Evolutionary conservation across 2,329 filamentous ascomycete genomes (phyloP).

Genomic region (Daldinia sp.): DNA sequence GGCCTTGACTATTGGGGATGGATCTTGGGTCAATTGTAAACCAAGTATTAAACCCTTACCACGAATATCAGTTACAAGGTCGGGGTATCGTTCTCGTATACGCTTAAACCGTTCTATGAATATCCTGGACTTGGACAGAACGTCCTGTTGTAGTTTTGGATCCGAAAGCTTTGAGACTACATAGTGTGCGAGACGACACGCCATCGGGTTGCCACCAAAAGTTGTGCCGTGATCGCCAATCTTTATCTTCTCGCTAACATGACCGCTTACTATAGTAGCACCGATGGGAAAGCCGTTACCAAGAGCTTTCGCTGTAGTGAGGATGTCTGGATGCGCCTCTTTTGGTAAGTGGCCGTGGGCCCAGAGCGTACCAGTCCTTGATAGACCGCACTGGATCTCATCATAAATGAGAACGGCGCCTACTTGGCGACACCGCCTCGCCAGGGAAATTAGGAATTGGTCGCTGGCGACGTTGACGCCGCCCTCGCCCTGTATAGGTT

Average conservation of each 20-base stretch:
- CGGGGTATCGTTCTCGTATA: slow-evolving; percentile 64
- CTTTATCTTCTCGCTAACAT: slow-evolving; percentile 72
- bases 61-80: slow-evolving; percentile 78
- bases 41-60: slow-evolving; percentile 88
- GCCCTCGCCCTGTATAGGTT: slow-evolving; percentile 97
- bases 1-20: slow-evolving; percentile 78
- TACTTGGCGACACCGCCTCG: slow-evolving; percentile 82
- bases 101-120: slow-evolving; percentile 59
- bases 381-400: slow-evolving; percentile 95
- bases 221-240: slow-evolving; percentile 91
- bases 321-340: slow-evolving; percentile 88
- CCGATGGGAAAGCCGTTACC: slow-evolving; percentile 97
- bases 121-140: slow-evolving; percentile 69
- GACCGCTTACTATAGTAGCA: slow-evolving; percentile 70
- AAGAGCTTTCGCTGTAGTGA: slow-evolving; percentile 94
- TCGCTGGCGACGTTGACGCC: slow-evolving; percentile 85
- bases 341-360: slow-evolving; percentile 77
- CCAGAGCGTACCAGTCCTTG: slow-evolving; percentile 89
- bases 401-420: slow-evolving; percentile 92
- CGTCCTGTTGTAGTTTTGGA: slow-evolving; percentile 71
- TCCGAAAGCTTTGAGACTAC: slow-evolving; percentile 81
- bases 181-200: slow-evolving; percentile 83
- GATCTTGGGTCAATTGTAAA: slow-evolving; percentile 80
- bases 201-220: slow-evolving; percentile 91
- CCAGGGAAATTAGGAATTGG: slow-evolving; percentile 86